These are phyloP conservation scores for Tetrapisispora namnaoensis DNA, from an alignment of 805 yeast species.

Conservation along the genomic window DNA sequence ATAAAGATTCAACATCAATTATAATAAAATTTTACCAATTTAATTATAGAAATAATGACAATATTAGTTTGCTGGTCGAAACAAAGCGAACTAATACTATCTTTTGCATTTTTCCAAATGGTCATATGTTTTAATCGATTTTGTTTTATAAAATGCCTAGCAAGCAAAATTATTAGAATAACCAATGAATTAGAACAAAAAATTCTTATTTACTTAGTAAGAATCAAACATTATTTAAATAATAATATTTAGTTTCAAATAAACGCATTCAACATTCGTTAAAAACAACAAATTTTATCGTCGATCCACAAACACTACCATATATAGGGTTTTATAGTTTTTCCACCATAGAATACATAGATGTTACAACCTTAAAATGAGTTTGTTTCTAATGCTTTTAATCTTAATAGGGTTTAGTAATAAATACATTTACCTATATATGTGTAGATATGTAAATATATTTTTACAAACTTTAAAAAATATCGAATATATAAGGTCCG, in stretches of 20 bases:
- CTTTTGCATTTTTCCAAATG: conserved; percentile 5
- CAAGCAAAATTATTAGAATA: too few relatives aligned
- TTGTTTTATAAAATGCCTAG: too few relatives aligned
- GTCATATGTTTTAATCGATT: background rate
- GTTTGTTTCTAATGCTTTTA: too few relatives aligned
- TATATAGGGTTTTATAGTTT: background rate
- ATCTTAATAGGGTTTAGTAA: too few relatives aligned
- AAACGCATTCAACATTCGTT: conserved; percentile 32
- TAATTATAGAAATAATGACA: background rate
- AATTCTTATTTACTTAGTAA: background rate
- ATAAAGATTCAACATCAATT: conserved; percentile 9
- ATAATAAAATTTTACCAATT: conserved; percentile 29
- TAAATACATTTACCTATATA: too few relatives aligned
- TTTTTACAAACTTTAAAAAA: background rate
- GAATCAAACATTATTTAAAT: background rate
- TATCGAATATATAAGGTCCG: too few relatives aligned
- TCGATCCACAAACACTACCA: background rate
- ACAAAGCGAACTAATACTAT: conserved; percentile 15
- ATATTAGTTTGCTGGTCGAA: conserved; percentile 5
- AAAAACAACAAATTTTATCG: background rate
- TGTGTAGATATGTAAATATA: background rate
- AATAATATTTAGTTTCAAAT: conserved; percentile 1
- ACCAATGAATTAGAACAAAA: conserved; percentile 1
- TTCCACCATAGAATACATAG: too few relatives aligned
- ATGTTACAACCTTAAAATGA: too few relatives aligned